phyloP scores from a whole-genome alignment of 2,329 filamentous ascomycete species.

The Trichoderma afroharzianum region DNA sequence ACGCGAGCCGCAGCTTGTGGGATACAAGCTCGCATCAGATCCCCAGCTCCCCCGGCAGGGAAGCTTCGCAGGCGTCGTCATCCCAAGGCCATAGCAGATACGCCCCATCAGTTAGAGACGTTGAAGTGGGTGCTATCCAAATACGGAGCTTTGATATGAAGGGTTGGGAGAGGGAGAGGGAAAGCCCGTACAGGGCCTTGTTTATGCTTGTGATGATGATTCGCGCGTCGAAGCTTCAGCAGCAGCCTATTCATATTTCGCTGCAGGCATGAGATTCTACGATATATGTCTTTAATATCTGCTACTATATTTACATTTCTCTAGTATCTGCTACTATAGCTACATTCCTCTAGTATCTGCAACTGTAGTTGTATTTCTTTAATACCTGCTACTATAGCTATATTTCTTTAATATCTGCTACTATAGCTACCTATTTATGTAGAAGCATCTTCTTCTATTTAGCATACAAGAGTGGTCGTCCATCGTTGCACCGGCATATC shows the following conservation, averaged over 20 bases:
- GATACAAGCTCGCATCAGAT: background rate
- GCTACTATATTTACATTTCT: too few species aligned
- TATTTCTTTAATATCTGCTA: too few species aligned
- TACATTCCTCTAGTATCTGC: too few species aligned
- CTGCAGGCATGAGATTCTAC: too few species aligned
- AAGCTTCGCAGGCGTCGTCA: too few species aligned
- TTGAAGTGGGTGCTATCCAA: background rate
- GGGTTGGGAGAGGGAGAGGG: background rate
- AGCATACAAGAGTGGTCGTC: too few species aligned
- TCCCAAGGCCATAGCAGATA: background rate
- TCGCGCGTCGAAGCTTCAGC: background rate
- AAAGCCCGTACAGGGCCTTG: background rate
- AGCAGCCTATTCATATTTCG: background rate
- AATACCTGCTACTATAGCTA: too few species aligned
- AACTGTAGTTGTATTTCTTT: too few species aligned
- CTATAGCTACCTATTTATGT: too few species aligned
- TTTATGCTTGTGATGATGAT: background rate
- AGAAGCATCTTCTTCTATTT: background rate
- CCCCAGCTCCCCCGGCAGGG: too few species aligned
- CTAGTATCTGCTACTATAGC: too few species aligned
- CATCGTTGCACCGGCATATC: background rate
- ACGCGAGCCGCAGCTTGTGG: background rate
- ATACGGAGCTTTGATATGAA: background rate
- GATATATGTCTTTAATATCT: too few species aligned
- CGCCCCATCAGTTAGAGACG: background rate